These are phyloP conservation scores for Isochrysis galbana DNA, from an alignment of 78 protist species.

Conservation along the genomic window DNA sequence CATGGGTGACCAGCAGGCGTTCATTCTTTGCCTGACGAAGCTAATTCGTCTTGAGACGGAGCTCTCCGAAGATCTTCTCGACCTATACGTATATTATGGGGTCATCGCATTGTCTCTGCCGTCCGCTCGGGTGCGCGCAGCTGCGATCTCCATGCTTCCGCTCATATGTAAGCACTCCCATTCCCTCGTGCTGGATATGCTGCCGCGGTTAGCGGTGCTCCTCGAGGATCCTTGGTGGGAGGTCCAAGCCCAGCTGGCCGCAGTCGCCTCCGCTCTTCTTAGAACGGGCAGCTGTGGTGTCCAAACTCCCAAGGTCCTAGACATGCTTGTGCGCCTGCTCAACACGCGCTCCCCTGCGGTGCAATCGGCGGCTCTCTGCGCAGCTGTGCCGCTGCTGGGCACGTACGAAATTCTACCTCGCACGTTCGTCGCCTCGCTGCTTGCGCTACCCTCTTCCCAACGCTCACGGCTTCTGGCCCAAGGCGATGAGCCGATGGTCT, in stretches of 20 bases:
- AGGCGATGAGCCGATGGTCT: neutral
- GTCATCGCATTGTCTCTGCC: slow-evolving; percentile 13
- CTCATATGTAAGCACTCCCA: neutral
- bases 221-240: slow-evolving; percentile 30
- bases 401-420: neutral
- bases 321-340: neutral
- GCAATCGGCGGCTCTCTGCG: neutral
- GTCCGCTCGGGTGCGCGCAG: neutral
- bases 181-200: neutral
- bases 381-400: neutral
- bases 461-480: neutral
- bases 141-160: slow-evolving; percentile 6
- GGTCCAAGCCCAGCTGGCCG: neutral
- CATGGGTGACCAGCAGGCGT: neutral
- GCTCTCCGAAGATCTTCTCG: slow-evolving; percentile 22
- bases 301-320: neutral
- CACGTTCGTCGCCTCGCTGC: neutral
- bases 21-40: neutral
- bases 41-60: neutral
- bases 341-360: neutral
- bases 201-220: neutral
- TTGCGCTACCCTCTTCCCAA: neutral
- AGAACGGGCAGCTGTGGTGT: neutral
- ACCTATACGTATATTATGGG: slow-evolving; percentile 45
- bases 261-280: neutral